Conservation (phyloP, 2,329 filamentous ascomycete genomes). For the Diplodia intermedia region DNA sequence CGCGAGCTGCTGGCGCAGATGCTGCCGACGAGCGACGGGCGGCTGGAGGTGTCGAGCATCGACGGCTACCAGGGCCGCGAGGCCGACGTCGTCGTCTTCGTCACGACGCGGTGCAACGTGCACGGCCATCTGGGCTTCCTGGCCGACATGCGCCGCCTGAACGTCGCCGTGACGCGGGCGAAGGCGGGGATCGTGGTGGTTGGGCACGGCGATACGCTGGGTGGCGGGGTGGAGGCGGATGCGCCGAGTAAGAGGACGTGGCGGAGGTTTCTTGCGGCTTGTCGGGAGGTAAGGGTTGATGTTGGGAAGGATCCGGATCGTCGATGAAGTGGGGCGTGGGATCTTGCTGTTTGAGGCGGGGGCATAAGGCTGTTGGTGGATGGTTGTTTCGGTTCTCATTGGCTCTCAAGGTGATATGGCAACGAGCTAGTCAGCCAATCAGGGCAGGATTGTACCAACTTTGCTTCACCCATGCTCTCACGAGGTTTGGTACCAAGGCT, state of each 20-base stretch:
- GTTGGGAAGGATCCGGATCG: too few species aligned
- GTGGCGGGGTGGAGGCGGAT: too few species aligned
- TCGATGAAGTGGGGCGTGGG: too few species aligned
- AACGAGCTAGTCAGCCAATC: too few species aligned
- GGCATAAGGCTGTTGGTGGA: too few species aligned
- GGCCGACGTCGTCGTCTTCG: neutral
- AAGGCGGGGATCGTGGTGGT: neutral
- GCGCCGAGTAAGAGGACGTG: neutral
- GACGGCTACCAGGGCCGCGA: neutral
- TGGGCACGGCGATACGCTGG: neutral
- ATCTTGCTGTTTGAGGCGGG: too few species aligned
- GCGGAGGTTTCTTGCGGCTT: neutral
- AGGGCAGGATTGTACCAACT: too few species aligned
- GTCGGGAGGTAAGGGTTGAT: neutral
- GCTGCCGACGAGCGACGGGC: neutral
- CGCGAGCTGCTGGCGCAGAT: neutral
- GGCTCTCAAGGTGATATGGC: too few species aligned
- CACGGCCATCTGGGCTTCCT: neutral
- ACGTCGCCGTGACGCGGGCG: neutral
- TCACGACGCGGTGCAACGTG: neutral
- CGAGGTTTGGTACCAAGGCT: too few species aligned
- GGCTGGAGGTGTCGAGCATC: neutral
- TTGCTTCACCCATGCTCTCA: too few species aligned
- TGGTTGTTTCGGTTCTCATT: too few species aligned
- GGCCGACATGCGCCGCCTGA: neutral